Evolutionary conservation across 352 stramenopile species (phyloP), one percentile per base, ranked within the genome.

Genomic region (Plasmopara viticola): DNA sequence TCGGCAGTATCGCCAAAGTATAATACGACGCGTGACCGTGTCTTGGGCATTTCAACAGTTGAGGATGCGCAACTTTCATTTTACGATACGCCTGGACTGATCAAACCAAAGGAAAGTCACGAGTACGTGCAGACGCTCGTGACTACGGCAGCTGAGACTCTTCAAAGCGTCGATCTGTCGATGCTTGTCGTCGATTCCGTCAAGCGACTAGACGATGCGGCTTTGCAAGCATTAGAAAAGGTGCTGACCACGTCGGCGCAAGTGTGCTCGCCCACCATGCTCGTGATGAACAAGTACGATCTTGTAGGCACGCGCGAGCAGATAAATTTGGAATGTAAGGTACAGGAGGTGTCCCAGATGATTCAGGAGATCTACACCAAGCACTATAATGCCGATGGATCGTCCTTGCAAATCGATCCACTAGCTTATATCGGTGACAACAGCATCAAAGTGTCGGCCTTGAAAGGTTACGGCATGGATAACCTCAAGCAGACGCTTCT

Each of bases 1-100:
- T 94, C 84, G 15, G 84, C 84, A 2, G 84, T 94, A 5, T 94
- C 84, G 6, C 71, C 81, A 34, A 94, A 94, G 66, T 94, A 94
- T 58, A 94, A 94, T 58, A 94, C 84, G 17, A 94, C 84, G 17
- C 72, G 84, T 2, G 76, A 94, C 31, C 78, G 78, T 37, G 64
- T 89, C 29, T 65, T 94, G 34, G 84, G 84, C 17, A 87, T 94
- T 28, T 64, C 84, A 34, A 94, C 84, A 10, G 66, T 88, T 51
- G 70, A 74, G 20, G 68, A 90, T 50, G 72, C 66, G 34, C 84
- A 94, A 56, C 65, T 94, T 37, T 77, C 74, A 43, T 94, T 94
- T 54, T 92, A 90, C 62, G 84, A 94, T 53, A 94, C 84, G 18
- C 84, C 84, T 6, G 84, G 84, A 38, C 72, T 92, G 8, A 90